Evolutionary conservation across 371 early-diverging fungal species (phyloP), one percentile per base, ranked within the genome.

Genomic region (Blakeslea trispora): DNA sequence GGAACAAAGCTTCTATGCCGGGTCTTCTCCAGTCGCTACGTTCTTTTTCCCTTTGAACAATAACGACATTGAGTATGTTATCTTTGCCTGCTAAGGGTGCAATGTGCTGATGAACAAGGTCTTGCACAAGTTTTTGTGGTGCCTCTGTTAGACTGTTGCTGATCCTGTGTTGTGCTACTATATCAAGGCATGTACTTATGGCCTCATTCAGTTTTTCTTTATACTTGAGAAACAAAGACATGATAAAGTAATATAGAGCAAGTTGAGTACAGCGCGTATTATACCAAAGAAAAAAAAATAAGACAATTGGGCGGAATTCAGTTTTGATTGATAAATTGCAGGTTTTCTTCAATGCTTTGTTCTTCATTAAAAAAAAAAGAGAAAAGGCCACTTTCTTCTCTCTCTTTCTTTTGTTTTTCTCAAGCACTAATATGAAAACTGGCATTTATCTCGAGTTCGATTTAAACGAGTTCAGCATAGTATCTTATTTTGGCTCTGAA

Each of bases 21-120:
- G 50, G 63, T 17, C 62, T 69, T 28, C 76, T 63, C 79, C 79
- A 79, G 53, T 79, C 79, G 0, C 53, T 37, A 23, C 64, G 69
- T 14, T 60, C 68, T 7, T 18, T 37, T 41, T 52, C 41, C 28
- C 23, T 31, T 31, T 61, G 61, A 4, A 53, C 28, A 24, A 55
- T 34, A 5, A 46, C 32, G 3, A 68, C 18, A 13, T 61, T 50
- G 8, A 68, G 24, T 15, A 15, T 41, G 39, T 69, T 66, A 13
- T 62, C 70, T 40, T 53, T 41, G 5, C 66, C 66, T 19, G 53
- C 59, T 28, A 69, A 43, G 19, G 66, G 66, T 41, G 51, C 40
- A 17, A 69, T 62, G 31, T 69, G 55, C 14, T 58, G 46, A 15
- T 45, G 22, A 2, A 56, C 63, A 6, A 63, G 50, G 1, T 55